Percentiles rank a stretch among this genome's conserved stretches.
These are phyloP conservation scores for Myxozyma nipponensis DNA, from an alignment of 805 yeast genomes.

Conservation along the genomic window DNA sequence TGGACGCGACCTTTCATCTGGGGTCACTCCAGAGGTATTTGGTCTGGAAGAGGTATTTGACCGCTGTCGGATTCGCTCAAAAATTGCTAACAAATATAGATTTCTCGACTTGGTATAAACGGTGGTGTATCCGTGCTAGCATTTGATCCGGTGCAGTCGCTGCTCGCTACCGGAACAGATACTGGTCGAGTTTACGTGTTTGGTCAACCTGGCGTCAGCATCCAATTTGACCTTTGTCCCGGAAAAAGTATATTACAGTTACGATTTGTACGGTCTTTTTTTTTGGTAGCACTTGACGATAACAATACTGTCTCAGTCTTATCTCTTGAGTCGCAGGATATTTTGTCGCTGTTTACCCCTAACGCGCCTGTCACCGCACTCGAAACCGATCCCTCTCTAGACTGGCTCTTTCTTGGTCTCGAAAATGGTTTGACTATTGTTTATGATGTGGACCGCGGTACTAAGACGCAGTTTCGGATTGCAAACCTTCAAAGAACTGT, in stretches of 20 bases:
- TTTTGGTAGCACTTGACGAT: conserved; percentile 67
- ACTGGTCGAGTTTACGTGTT: conserved; percentile 68
- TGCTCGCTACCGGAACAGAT: conserved; percentile 75
- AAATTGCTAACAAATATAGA: neutral
- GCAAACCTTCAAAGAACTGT: conserved; percentile 60
- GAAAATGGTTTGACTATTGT: conserved; percentile 67
- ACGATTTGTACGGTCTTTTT: conserved; percentile 73
- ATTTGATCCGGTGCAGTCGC: conserved; percentile 82
- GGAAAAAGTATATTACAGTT: conserved; percentile 51
- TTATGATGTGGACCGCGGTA: conserved; percentile 78
- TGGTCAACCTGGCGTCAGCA: conserved; percentile 80
- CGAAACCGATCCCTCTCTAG: conserved; percentile 81
- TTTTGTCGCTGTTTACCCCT: conserved; percentile 57
- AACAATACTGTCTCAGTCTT: conserved; percentile 61
- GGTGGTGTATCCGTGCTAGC: conserved; percentile 68
- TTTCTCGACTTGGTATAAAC: conserved; percentile 50
- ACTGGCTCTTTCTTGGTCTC: conserved; percentile 79
- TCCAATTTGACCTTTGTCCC: conserved; percentile 52
- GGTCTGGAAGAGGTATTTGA: conserved; percentile 33
- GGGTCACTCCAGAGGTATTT: conserved; percentile 33
- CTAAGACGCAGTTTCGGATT: conserved; percentile 59
- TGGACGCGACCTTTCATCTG: conserved; percentile 35
- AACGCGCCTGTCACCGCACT: conserved; percentile 65
- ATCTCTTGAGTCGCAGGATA: conserved; percentile 60
- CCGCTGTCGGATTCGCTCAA: neutral